These are phyloP conservation scores for Erysimum cheiri DNA, from an alignment of 441 rosid species.

Conservation along the genomic window DNA sequence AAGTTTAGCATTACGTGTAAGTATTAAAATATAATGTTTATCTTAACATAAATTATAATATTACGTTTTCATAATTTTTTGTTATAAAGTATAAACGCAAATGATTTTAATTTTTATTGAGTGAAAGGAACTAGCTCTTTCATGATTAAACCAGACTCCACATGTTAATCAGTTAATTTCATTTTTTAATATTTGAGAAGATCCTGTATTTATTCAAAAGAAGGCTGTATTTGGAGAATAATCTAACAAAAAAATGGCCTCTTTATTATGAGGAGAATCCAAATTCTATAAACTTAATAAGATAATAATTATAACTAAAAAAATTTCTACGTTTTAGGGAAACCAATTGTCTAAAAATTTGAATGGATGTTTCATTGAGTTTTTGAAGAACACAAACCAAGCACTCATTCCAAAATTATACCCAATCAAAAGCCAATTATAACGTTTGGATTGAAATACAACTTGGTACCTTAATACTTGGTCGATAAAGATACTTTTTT, in stretches of 20 bases:
- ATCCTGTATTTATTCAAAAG: not conserved
- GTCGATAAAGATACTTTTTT: constrained; percentile 8
- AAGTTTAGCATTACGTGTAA: too few species aligned
- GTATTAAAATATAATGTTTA: too few species aligned
- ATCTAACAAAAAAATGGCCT: too few species aligned
- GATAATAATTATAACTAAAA: too few species aligned
- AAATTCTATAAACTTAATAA: not conserved
- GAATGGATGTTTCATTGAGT: not conserved
- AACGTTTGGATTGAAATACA: not conserved
- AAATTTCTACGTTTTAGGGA: not conserved
- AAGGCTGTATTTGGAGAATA: not conserved
- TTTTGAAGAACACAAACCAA: not conserved
- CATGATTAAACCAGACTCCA: not conserved
- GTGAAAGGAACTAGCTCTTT: too few species aligned
- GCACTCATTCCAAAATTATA: not conserved
- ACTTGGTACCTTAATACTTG: not conserved
- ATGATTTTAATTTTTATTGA: too few species aligned
- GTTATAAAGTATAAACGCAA: too few species aligned
- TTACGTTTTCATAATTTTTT: too few species aligned
- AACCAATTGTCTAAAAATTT: not conserved
- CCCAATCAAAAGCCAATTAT: not conserved
- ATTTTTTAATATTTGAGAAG: not conserved
- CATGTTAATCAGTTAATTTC: not conserved
- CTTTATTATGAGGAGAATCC: too few species aligned
- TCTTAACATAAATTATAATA: too few species aligned